A percentile compares a stretch with the other conserved stretches of the same genome.
phyloP scores from a whole-genome alignment of 2,329 filamentous ascomycete species.

The Fusarium haematococcum region DNA sequence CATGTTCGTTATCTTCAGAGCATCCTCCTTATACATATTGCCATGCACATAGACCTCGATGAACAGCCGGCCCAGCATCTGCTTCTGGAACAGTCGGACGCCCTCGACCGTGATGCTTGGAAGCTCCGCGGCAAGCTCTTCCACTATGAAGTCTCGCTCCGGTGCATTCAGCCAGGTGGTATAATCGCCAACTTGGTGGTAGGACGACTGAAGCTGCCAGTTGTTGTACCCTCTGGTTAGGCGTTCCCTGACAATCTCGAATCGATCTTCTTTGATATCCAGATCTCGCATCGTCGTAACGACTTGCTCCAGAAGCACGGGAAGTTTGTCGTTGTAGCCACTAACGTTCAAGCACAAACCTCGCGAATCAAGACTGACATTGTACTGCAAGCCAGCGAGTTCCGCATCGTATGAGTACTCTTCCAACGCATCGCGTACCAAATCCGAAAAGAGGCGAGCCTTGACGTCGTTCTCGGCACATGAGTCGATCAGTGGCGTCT shows the following conservation, averaged over 20 bases:
- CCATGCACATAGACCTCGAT: slow-evolving; percentile 91
- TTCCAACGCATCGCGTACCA: slow-evolving; percentile 88
- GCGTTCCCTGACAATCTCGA: slow-evolving; percentile 91
- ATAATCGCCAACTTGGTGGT: slow-evolving; percentile 87
- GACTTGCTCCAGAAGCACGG: slow-evolving; percentile 90
- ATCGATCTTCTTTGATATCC: slow-evolving; percentile 86
- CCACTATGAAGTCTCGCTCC: slow-evolving; percentile 79
- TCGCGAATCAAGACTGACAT: slow-evolving; percentile 76
- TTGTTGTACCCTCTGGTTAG: slow-evolving; percentile 83
- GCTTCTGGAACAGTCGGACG: slow-evolving; percentile 81
- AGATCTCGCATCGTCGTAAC: slow-evolving; percentile 86
- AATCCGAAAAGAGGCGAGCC: slow-evolving; percentile 81
- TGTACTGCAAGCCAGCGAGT: slow-evolving; percentile 88
- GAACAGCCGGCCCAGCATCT: slow-evolving; percentile 84
- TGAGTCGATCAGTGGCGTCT: slow-evolving; percentile 82
- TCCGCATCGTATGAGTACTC: slow-evolving; percentile 98
- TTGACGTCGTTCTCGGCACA: slow-evolving; percentile 84
- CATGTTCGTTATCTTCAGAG: slow-evolving; percentile 84
- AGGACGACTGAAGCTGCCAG: slow-evolving; percentile 88
- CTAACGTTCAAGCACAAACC: slow-evolving; percentile 83
- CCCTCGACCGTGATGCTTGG: slow-evolving; percentile 79
- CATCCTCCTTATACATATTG: slow-evolving; percentile 95
- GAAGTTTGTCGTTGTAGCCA: slow-evolving; percentile 97
- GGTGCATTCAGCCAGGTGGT: slow-evolving; percentile 81
- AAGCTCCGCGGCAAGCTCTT: slow-evolving; percentile 83